phyloP scores from a whole-genome alignment of 208 protist species.

The Zelonia costaricensis region DNA sequence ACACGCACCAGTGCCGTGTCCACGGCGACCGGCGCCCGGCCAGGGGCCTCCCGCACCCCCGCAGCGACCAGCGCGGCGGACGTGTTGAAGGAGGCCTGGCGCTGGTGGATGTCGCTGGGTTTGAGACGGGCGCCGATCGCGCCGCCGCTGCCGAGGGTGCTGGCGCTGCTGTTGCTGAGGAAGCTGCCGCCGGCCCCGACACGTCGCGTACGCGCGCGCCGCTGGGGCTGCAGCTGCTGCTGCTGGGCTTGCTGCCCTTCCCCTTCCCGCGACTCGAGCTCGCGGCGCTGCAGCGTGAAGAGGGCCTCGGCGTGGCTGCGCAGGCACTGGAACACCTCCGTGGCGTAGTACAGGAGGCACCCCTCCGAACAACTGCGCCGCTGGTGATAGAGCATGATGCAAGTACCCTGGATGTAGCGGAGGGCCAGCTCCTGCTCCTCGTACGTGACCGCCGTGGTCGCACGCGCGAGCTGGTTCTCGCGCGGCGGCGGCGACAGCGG shows the following conservation, averaged over 20 bases:
- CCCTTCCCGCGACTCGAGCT: conserved; percentile 14
- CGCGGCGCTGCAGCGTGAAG: conserved; percentile 41
- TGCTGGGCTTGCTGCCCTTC: conserved; percentile 11
- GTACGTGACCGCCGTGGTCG: conserved; percentile 69
- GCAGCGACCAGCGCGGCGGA: conserved; percentile 15
- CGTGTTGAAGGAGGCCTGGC: not conserved
- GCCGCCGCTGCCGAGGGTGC: not conserved
- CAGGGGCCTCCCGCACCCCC: conserved; percentile 6
- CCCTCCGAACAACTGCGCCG: conserved; percentile 66
- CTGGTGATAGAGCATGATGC: conserved; percentile 73
- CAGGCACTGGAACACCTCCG: conserved; percentile 83
- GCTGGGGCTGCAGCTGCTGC: not conserved
- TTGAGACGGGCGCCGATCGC: not conserved
- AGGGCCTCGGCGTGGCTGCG: conserved; percentile 77
- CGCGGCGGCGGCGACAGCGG: not conserved
- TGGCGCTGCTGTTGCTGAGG: conserved; percentile 7
- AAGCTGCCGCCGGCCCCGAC: not conserved
- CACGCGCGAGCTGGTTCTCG: conserved; percentile 28
- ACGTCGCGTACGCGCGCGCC: conserved; percentile 4
- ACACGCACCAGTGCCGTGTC: conserved; percentile 46
- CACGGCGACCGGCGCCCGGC: conserved; percentile 33
- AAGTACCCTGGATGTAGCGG: conserved; percentile 81
- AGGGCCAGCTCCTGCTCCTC: conserved; percentile 84
- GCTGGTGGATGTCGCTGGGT: not conserved
- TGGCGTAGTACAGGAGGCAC: conserved; percentile 71